These are phyloP conservation scores for Didymella pomorum DNA, from an alignment of 2,329 filamentous ascomycete species.

Conservation along the genomic window DNA sequence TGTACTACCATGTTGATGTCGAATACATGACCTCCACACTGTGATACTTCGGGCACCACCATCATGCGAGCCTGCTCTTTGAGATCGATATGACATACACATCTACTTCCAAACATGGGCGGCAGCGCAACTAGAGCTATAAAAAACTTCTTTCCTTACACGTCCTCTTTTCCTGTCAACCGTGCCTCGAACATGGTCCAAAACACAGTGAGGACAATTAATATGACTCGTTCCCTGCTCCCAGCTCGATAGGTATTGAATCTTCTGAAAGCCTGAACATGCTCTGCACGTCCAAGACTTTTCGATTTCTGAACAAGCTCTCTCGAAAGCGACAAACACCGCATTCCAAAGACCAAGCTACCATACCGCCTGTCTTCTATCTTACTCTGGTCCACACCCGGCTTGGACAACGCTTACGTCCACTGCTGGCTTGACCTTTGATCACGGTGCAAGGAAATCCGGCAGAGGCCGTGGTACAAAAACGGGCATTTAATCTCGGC, in stretches of 20 bases:
- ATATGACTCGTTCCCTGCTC: background rate
- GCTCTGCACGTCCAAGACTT: too few relatives aligned
- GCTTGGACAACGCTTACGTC: background rate
- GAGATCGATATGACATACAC: background rate
- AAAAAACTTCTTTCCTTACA: background rate
- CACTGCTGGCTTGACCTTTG: too few relatives aligned
- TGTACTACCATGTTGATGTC: background rate
- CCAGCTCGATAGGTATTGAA: background rate
- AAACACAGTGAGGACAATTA: too few relatives aligned
- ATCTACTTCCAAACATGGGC: background rate
- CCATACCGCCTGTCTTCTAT: background rate
- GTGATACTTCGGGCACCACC: background rate
- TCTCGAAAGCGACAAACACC: too few relatives aligned
- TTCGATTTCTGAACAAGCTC: too few relatives aligned
- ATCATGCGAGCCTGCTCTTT: too few relatives aligned
- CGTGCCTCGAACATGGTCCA: background rate
- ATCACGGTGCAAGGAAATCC: too few relatives aligned
- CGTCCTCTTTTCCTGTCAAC: background rate
- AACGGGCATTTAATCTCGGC: too few relatives aligned
- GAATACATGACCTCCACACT: background rate
- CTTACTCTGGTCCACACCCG: too few relatives aligned
- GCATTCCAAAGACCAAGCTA: too few relatives aligned
- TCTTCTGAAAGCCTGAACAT: too few relatives aligned
- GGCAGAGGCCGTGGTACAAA: too few relatives aligned
- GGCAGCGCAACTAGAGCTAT: background rate